Evolutionary conservation across 495 filamentous ascomycete genomes (phyloP).

Genomic region (Penicillium atrosanguineum): DNA sequence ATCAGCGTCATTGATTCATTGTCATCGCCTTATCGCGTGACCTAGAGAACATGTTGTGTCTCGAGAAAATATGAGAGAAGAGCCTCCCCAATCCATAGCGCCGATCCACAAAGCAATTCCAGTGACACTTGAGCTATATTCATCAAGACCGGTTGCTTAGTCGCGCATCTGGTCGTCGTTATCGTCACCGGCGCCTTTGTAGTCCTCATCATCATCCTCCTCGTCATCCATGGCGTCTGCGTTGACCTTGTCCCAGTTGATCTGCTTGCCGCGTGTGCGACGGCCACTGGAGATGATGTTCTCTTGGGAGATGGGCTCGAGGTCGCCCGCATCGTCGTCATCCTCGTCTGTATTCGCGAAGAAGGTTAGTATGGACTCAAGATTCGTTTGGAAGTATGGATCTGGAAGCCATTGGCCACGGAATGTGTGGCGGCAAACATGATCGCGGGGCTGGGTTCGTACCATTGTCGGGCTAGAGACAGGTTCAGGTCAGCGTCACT

Average conservation of each 20-base stretch:
- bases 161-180: conserved; percentile 47
- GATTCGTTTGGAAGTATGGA: neutral
- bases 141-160: conserved; percentile 23
- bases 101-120: conserved; percentile 18
- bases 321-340: conserved; percentile 75
- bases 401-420: neutral
- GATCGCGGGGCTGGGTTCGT: conserved; percentile 4
- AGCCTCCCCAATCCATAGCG: conserved; percentile 18
- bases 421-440: neutral
- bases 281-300: conserved; percentile 80
- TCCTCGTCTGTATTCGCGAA: conserved; percentile 44
- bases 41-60: neutral
- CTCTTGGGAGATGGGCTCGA: conserved; percentile 82
- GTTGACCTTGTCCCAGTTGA: conserved; percentile 76
- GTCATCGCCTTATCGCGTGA: conserved; percentile 10
- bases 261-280: conserved; percentile 80
- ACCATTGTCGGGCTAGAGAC: conserved; percentile 41
- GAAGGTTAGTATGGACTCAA: conserved; percentile 8
- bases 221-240: conserved; percentile 67
- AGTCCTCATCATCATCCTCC: conserved; percentile 74
- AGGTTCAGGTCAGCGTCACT: neutral
- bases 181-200: conserved; percentile 23
- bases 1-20: conserved; percentile 18
- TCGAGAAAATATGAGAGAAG: conserved; percentile 2
- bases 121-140: conserved; percentile 16